Evolutionary conservation across 1,139 yeast species (phyloP).

Genomic region (Taiozyma sp.): DNA sequence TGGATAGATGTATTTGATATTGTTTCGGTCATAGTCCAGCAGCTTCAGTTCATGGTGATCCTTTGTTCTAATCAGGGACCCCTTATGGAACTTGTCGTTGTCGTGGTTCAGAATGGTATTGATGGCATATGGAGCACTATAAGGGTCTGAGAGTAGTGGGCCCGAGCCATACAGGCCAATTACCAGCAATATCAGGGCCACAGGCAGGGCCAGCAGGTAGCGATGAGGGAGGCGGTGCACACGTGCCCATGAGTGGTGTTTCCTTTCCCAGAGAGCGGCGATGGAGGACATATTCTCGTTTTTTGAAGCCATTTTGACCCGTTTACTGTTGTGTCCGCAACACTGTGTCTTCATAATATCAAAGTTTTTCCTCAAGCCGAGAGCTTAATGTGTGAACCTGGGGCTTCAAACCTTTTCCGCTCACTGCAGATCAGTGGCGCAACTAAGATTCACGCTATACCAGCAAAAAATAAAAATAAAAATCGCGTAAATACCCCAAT

Average conservation of each 20-base stretch:
- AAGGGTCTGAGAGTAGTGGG: neutral
- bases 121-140: neutral
- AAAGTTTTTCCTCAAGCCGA: too few relatives aligned
- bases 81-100: neutral
- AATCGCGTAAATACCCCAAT: neutral
- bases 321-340: too few relatives aligned
- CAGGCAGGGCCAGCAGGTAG: neutral
- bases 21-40: conserved; percentile 8
- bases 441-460: too few relatives aligned
- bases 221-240: neutral
- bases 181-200: neutral
- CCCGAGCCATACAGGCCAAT: neutral
- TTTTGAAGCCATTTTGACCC: too few relatives aligned
- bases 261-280: neutral
- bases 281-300: neutral
- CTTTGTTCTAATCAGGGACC: neutral
- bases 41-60: neutral
- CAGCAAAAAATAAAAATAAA: too few relatives aligned
- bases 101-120: neutral
- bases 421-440: too few relatives aligned
- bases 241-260: neutral
- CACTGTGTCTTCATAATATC: too few relatives aligned
- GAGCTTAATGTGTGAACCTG: too few relatives aligned
- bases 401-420: too few relatives aligned
- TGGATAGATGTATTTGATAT: conserved; percentile 9